These are phyloP conservation scores for Blastocystis sp. DNA, from an alignment of 352 stramenopile genomes.

Conservation along the genomic window DNA sequence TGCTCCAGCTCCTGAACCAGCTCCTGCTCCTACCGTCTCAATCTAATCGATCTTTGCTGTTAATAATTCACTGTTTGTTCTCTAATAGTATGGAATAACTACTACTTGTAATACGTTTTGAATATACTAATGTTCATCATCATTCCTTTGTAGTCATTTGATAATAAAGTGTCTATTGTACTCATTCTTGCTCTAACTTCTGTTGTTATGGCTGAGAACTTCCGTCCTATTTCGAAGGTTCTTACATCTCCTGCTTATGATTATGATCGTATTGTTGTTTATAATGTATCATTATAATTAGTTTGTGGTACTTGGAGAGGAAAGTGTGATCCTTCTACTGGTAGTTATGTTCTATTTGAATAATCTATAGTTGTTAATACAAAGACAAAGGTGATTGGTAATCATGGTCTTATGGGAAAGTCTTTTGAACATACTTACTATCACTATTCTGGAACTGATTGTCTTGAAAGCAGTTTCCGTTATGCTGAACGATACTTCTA, in stretches of 20 bases:
- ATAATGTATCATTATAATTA: background rate
- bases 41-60: background rate
- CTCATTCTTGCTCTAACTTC: background rate
- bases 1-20: background rate
- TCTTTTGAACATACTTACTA: background rate
- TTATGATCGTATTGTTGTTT: background rate
- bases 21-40: background rate
- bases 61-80: slow-evolving; percentile 21
- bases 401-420: slow-evolving; percentile 41
- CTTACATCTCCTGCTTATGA: slow-evolving; percentile 16
- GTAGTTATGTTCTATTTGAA: background rate
- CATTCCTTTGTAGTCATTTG: background rate
- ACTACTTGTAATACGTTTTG: too few relatives aligned
- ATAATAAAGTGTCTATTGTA: slow-evolving; percentile 14
- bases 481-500: slow-evolving; percentile 1
- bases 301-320: slow-evolving; percentile 35
- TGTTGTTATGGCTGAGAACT: slow-evolving; percentile 15
- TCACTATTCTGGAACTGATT: slow-evolving; percentile 17
- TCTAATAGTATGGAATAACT: background rate
- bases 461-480: background rate
- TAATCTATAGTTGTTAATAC: background rate
- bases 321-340: background rate
- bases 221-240: slow-evolving; percentile 48
- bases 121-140: background rate
- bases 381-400: slow-evolving; percentile 7